Evolutionary conservation across 2,329 filamentous ascomycete species (phyloP).

Genomic region (Pezicula neosporulosa): DNA sequence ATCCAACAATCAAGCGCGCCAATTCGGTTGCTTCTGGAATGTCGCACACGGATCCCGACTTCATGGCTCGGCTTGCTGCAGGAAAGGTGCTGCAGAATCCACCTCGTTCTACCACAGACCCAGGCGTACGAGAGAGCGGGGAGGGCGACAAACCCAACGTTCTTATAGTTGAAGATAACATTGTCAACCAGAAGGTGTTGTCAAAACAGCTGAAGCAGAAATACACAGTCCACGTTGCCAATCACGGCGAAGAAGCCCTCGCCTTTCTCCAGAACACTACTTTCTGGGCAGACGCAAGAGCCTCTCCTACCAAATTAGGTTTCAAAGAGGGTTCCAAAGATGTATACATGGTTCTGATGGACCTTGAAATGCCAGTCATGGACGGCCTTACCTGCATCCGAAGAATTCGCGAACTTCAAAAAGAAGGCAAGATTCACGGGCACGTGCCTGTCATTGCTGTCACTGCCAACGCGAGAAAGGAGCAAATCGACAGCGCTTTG

Average conservation of each 20-base stretch:
- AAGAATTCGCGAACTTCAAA: constrained; percentile 63
- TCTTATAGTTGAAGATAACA: constrained; percentile 61
- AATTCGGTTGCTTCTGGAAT: constrained; percentile 42
- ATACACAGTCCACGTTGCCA: constrained; percentile 56
- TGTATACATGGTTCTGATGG: constrained; percentile 68
- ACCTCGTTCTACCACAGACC: neutral
- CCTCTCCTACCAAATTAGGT: constrained; percentile 31
- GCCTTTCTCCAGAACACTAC: constrained; percentile 49
- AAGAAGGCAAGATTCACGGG: constrained; percentile 37
- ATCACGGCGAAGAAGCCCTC: constrained; percentile 57
- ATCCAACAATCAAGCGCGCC: neutral
- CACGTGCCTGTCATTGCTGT: constrained; percentile 72
- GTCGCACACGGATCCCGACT: constrained; percentile 58
- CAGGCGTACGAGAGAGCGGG: no score
- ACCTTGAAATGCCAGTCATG: constrained; percentile 79
- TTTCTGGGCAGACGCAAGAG: constrained; percentile 44
- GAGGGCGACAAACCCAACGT: constrained; percentile 61
- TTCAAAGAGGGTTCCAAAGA: constrained; percentile 53
- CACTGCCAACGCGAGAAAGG: constrained; percentile 69
- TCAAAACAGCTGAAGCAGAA: constrained; percentile 55
- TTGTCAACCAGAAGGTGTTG: constrained; percentile 60
- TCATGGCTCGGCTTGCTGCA: constrained; percentile 25
- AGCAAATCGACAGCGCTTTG: constrained; percentile 67
- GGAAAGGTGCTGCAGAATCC: neutral
- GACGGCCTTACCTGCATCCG: constrained; percentile 70